phyloP scores from a whole-genome alignment of 2,329 filamentous ascomycete genomes.

The Colletotrichum melonis region DNA sequence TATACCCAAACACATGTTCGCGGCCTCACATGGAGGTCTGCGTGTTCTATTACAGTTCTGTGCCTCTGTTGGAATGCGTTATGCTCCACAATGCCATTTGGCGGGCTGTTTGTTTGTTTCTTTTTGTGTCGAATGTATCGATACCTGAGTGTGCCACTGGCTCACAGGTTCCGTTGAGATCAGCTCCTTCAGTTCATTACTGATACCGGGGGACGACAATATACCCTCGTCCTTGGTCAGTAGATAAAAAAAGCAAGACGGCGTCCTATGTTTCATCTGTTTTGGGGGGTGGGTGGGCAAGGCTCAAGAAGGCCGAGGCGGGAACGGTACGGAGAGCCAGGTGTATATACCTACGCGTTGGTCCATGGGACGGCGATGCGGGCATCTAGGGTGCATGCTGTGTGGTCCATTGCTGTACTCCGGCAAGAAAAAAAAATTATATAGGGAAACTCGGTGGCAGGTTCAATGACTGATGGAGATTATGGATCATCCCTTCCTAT shows the following conservation, averaged over 20 bases:
- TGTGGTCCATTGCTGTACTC: slow-evolving; percentile 4
- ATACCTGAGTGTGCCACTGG: slow-evolving; percentile 9
- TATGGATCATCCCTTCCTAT: not conserved
- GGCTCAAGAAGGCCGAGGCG: slow-evolving; percentile 8
- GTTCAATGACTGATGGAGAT: slow-evolving; percentile 2
- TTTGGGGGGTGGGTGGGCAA: slow-evolving; percentile 12
- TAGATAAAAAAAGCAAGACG: slow-evolving; percentile 27
- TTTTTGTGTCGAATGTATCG: slow-evolving; percentile 4
- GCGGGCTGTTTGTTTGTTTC: slow-evolving; percentile 9
- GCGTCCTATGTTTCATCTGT: slow-evolving; percentile 6
- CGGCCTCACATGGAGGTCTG: not conserved
- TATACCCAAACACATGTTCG: slow-evolving; percentile 1
- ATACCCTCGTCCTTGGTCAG: slow-evolving; percentile 30
- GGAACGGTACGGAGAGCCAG: slow-evolving; percentile 6
- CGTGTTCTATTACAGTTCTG: slow-evolving; percentile 33
- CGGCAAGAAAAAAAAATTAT: slow-evolving; percentile 9
- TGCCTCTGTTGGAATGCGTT: slow-evolving; percentile 10
- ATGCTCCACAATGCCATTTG: not conserved
- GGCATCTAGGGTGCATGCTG: not conserved
- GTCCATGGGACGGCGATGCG: slow-evolving; percentile 8
- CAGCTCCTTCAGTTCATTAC: slow-evolving; percentile 18
- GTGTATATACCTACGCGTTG: slow-evolving; percentile 34
- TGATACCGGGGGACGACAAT: slow-evolving; percentile 16
- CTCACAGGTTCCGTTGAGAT: slow-evolving; percentile 4
- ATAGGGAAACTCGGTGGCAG: not conserved